phyloP scores from a whole-genome alignment of 1,284 basidiomycete genomes.

The Hemileia vastatrix region DNA sequence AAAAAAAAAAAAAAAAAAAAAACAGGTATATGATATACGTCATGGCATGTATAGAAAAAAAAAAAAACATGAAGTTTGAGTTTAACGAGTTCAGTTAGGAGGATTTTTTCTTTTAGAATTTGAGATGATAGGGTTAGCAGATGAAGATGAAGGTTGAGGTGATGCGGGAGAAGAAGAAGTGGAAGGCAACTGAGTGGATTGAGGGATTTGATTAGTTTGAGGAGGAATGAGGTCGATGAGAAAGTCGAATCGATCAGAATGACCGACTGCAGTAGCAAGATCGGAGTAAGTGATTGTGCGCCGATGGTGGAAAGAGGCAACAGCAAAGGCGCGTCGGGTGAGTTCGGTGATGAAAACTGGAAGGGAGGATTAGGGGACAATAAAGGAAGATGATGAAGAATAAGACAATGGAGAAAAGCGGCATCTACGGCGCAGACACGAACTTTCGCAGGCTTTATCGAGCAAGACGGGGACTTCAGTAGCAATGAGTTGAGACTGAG shows the following conservation, averaged over 20 bases:
- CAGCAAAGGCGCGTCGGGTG: slow-evolving; percentile 40
- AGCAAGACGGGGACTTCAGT: slow-evolving; percentile 43
- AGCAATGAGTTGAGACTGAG: slow-evolving; percentile 35
- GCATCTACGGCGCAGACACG: neutral
- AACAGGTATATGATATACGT: no score
- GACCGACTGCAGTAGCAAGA: slow-evolving; percentile 37
- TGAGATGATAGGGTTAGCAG: no score
- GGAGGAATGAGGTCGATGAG: slow-evolving; percentile 42
- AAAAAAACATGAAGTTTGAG: no score
- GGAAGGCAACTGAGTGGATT: no score
- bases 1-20: no score
- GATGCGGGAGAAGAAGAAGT: no score
- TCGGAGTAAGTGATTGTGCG: slow-evolving; percentile 41
- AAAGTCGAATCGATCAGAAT: slow-evolving; percentile 43
- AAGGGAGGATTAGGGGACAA: slow-evolving; percentile 1
- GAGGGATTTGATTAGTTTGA: no score
- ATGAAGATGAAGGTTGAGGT: no score
- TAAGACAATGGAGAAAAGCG: neutral
- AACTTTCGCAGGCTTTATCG: slow-evolving; percentile 42
- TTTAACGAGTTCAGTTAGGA: no score
- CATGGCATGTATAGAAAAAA: no score
- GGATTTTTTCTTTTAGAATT: no score
- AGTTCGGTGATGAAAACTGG: slow-evolving; percentile 43
- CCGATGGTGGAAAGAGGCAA: slow-evolving; percentile 40
- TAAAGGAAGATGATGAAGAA: neutral